Evolutionary conservation across 208 protist species (phyloP), one percentile per base, ranked within the genome.

Genomic region (Vickermania spadyakhi): DNA sequence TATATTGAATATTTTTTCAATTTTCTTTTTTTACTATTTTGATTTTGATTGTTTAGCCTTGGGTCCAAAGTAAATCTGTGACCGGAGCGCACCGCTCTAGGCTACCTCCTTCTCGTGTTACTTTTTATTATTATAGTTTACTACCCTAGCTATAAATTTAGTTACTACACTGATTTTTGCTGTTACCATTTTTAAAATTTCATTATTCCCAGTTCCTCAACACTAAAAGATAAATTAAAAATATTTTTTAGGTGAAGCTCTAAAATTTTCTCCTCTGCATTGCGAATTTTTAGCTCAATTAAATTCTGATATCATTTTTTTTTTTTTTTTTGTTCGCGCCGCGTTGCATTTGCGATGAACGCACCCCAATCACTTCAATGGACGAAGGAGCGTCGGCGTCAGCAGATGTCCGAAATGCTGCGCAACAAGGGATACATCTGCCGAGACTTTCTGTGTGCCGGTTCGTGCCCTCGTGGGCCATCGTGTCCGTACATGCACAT

Each of bases 391-490:
- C 7, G 36, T n/a, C 36, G 36, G 11, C 36, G 36, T 18, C 75
- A 78, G 66, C 75, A 82, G 42, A 70, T 81, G 4, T 55, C 68
- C 1, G 75, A 92, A 66, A 28, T 82, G 49, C 56, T 87, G 50
- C 78, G 81, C n/a, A 92, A 88, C 60, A 89, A 89, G 50, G 84
- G 79, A 23, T 63, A 88, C 18, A 84, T 88, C 41, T 92, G 84
- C 59, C 31, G 61, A 1, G 70, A 84, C 54, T 84, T 72, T 65
- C 66, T 91, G 11, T 41, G 58, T 3, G 72, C 27, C 0, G 70
- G 60, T 3, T 61, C 22, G 5, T 89, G 76, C 60, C 70, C 73
- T 18, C 66, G 68, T 4, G 41, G 55, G 0, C 71, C 78, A 0
- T 75, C 56, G 18, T 92, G 84, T 56, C 79, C 84, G 11, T 92